Base-by-base conservation (phyloP, 2,329 filamentous ascomycete species). In the Lasiodiplodia hormozganensis region DNA sequence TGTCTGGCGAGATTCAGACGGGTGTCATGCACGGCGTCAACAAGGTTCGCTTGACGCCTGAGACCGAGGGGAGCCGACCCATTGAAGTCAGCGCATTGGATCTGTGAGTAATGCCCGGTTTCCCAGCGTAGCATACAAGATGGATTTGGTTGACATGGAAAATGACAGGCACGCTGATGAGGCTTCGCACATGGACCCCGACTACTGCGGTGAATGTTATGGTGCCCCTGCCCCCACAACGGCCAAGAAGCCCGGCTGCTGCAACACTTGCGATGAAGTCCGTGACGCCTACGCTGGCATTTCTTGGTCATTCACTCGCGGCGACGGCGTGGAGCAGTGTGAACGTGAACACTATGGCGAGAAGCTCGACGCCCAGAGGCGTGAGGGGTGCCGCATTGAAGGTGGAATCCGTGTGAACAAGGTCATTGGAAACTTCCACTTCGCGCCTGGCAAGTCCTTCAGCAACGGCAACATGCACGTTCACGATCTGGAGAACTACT, bases 371-470 rank as follows among this genome's bases (percentile, higher is more conserved):
- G 89, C 89, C 71, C 95, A 98, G 83, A 89, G 94, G 68, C 88
- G 90, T 64, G 96, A 99, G 82, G 96, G 96, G 69, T 99, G 96
- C 82, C 92, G 96, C 62, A 92, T 99, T 72, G 94, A 97, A 80
- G 96, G 96, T 69, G 89, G 89, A 49, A 88, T 99, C 74, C 92
- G 93, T 58, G 96, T 99, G 73, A 99, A 99, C 86, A 99, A 99
- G 83, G 96, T 99, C 31, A 88, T 99, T 67, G 96, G 96, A 68
- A 99, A 99, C 84, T 99, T 99, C 87, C 96, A 99, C 81, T 91
- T 99, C 74, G 96, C 96, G 0, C 96, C 96, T 1, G 96, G 96
- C 74, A 93, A 95, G 81, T 95, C 91, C 79, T 98, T 98, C 87
- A 97, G 92, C 80, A 97, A 92, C 76, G 94, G 93, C 73, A 97